Conservation (phyloP, 2,329 filamentous ascomycete species). For the Dothidotthia symphoricarpi region DNA sequence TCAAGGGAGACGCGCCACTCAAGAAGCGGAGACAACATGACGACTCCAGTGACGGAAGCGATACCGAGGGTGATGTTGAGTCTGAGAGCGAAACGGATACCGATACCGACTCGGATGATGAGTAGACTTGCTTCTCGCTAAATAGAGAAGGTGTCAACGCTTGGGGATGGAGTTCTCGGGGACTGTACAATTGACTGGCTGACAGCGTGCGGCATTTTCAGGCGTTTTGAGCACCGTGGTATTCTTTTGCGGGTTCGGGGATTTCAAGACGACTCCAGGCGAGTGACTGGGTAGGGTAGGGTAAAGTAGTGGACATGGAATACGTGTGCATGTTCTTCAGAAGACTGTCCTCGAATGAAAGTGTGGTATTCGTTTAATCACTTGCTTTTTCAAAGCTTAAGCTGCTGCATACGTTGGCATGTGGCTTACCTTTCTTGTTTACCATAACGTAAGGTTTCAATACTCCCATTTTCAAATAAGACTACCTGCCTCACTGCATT, state of each 20-base stretch:
- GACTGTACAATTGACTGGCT: constrained; percentile 11
- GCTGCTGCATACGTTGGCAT: too few species aligned
- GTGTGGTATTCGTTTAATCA: too few species aligned
- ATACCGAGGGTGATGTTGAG: constrained; percentile 62
- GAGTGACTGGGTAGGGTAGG: constrained; percentile 3
- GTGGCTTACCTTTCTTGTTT: too few species aligned
- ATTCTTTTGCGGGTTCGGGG: constrained; percentile 4
- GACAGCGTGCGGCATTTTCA: constrained; percentile 24
- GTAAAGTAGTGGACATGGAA: too few species aligned
- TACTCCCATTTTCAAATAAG: too few species aligned
- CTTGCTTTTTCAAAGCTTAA: too few species aligned
- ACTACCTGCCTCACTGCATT: too few species aligned
- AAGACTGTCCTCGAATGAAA: too few species aligned
- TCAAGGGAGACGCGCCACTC: constrained; percentile 65
- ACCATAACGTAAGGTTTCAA: too few species aligned
- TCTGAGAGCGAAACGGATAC: constrained; percentile 53
- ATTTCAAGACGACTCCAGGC: constrained; percentile 3
- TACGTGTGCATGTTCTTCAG: too few species aligned
- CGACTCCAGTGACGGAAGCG: constrained; percentile 62
- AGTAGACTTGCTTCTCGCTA: constrained; percentile 22
- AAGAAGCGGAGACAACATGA: constrained; percentile 62
- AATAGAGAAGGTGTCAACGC: not conserved
- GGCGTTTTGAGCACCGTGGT: constrained; percentile 23
- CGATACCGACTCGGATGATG: constrained; percentile 44
- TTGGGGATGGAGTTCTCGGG: constrained; percentile 5